Percentiles rank a stretch among this genome's conserved stretches.
phyloP scores from a whole-genome alignment of 1,284 basidiomycete species.

The Fomitopsis palustris region DNA sequence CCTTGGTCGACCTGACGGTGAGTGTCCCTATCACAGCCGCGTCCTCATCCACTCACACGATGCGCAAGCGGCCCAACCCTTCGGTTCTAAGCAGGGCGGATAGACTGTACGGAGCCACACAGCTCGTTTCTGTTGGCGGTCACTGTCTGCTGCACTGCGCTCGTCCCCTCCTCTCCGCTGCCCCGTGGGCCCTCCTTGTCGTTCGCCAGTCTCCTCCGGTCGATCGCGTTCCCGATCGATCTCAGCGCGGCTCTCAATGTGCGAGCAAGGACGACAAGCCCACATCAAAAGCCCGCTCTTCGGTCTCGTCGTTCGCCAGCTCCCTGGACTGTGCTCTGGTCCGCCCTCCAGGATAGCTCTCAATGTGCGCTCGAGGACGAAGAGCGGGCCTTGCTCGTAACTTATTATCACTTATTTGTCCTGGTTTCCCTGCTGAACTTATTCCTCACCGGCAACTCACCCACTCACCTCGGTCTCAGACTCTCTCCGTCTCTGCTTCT shows the following conservation, averaged over 20 bases:
- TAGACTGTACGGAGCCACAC: neutral
- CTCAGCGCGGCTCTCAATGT: neutral
- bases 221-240: neutral
- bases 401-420: neutral
- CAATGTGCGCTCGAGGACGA: neutral
- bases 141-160: neutral
- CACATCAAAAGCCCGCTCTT: neutral
- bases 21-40: neutral
- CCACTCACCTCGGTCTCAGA: neutral
- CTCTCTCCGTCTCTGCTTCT: neutral
- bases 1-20: neutral
- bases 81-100: neutral
- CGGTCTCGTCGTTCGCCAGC: constrained; percentile 1
- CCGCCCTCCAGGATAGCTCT: neutral
- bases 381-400: neutral
- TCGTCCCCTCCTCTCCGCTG: neutral
- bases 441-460: no score
- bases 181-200: constrained; percentile 1
- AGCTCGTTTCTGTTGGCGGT: neutral
- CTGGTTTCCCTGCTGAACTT: no score
- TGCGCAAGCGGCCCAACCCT: neutral
- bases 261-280: constrained; percentile 2
- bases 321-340: neutral
- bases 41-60: neutral
- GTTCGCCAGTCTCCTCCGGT: neutral